Conservation (phyloP, 78 protist species). For the Pigoraptor vietnamica region DNA sequence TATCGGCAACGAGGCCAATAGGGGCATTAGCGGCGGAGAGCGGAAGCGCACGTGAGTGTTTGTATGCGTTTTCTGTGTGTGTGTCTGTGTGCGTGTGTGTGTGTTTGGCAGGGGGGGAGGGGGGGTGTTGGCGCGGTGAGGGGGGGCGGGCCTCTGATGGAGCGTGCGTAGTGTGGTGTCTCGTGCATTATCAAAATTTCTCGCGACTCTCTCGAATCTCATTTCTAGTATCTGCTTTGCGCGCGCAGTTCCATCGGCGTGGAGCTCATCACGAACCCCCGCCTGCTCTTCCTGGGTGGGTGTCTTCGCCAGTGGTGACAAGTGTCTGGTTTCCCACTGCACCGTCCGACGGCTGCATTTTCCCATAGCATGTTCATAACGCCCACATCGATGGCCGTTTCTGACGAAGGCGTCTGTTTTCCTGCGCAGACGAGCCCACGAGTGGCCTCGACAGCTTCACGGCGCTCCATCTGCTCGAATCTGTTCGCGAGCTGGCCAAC, state of each 20-base stretch:
- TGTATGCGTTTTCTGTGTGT: too few relatives aligned
- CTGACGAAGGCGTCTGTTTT: too few relatives aligned
- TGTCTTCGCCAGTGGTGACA: too few relatives aligned
- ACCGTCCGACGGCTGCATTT: not conserved
- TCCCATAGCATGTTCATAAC: not conserved
- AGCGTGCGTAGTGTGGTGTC: too few relatives aligned
- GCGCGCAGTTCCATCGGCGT: conserved; percentile 69
- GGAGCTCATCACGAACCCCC: conserved; percentile 29
- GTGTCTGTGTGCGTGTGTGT: too few relatives aligned
- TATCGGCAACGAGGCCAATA: conserved; percentile 39
- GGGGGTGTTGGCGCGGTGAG: too few relatives aligned
- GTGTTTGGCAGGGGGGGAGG: too few relatives aligned
- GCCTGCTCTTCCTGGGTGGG: conserved; percentile 31
- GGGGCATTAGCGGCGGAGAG: conserved; percentile 76
- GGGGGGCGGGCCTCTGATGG: too few relatives aligned
- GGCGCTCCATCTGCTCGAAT: not conserved
- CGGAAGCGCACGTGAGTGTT: conserved; percentile 69
- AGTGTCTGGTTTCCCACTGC: not conserved
- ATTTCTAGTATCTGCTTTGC: too few relatives aligned
- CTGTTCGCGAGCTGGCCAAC: not conserved
- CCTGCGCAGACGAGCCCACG: conserved; percentile 12
- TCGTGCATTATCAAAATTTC: too few relatives aligned
- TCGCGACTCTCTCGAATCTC: too few relatives aligned
- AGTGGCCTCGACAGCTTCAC: conserved; percentile 4
- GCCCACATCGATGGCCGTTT: not conserved